phyloP scores from a whole-genome alignment of 2,329 filamentous ascomycete species.

The Paraphoma sp. region DNA sequence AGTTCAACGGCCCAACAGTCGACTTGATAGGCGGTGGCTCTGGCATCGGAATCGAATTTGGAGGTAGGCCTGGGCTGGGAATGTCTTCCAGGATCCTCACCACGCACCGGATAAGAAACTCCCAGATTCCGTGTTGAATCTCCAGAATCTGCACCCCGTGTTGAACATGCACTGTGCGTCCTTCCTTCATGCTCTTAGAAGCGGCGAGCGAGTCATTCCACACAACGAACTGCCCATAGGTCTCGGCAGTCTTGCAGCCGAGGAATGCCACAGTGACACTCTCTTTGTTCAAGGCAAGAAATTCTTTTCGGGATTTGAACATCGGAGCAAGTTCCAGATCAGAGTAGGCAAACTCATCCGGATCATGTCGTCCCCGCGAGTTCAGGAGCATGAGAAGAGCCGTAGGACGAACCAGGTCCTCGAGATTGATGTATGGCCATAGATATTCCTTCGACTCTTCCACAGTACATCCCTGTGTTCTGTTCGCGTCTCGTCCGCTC shows the following conservation, averaged over 20 bases:
- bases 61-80: background rate
- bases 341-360: slow-evolving; percentile 55
- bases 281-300: background rate
- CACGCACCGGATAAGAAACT: background rate
- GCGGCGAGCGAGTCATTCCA: background rate
- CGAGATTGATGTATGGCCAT: slow-evolving; percentile 64
- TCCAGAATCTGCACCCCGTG: background rate
- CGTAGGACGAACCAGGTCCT: slow-evolving; percentile 58
- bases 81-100: background rate
- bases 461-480: slow-evolving; percentile 8
- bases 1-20: background rate
- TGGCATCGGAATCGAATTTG: background rate
- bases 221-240: background rate
- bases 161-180: background rate
- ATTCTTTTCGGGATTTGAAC: slow-evolving; percentile 6
- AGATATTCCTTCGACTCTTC: slow-evolving; percentile 40
- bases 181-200: background rate
- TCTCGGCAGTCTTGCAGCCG: background rate
- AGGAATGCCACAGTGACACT: slow-evolving; percentile 1
- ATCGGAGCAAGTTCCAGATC: slow-evolving; percentile 48
- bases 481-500: background rate
- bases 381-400: slow-evolving; percentile 59
- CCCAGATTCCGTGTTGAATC: background rate
- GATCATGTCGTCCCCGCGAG: slow-evolving; percentile 56
- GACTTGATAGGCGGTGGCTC: background rate